Percentiles rank a stretch among this genome's conserved stretches.
Conservation (phyloP, 2,329 filamentous ascomycete species). For the Botrytis cinerea region DNA sequence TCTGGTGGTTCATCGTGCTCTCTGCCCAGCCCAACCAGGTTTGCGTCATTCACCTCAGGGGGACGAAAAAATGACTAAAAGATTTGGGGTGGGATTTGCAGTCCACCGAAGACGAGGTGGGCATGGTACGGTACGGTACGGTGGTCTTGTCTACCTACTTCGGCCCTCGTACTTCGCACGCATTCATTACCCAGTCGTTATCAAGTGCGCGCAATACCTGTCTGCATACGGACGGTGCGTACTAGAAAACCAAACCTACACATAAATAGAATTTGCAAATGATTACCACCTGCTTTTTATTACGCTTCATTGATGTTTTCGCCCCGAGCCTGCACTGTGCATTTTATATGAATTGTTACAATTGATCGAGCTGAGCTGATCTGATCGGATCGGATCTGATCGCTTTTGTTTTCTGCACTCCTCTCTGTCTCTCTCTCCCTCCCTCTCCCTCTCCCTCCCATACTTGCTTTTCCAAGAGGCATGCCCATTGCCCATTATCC, state of each 20-base stretch:
- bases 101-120: background rate
- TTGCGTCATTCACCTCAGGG: conserved; percentile 17
- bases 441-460: background rate
- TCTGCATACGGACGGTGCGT: no score
- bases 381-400: no score
- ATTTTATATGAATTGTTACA: background rate
- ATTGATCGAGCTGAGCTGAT: background rate
- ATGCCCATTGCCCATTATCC: background rate
- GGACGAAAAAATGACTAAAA: background rate
- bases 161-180: background rate
- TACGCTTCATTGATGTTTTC: background rate
- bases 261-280: background rate
- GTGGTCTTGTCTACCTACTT: no score
- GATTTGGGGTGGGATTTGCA: background rate
- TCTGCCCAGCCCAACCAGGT: background rate
- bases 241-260: background rate
- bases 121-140: no score
- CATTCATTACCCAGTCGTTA: background rate
- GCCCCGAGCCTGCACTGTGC: background rate
- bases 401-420: no score
- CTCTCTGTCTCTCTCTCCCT: background rate
- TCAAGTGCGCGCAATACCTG: no score
- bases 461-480: background rate
- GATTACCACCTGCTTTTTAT: background rate
- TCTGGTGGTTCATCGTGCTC: background rate